Evolutionary conservation across 169 alveolate species (phyloP), one percentile per base, ranked within the genome.

Genomic region (Plasmodium fragile): DNA sequence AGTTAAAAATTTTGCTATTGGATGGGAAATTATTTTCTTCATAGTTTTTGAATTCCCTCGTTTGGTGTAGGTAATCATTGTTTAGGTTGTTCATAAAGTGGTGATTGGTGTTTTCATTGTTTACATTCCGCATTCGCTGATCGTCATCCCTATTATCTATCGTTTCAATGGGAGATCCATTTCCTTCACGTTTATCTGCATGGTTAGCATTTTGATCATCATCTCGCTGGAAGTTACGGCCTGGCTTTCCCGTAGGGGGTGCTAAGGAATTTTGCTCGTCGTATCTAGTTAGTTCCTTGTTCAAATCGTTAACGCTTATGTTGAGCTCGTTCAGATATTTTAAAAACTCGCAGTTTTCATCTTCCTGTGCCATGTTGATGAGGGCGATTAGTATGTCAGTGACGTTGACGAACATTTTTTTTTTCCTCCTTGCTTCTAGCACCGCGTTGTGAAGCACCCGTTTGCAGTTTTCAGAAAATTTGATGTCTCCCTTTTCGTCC

Each of bases 401-500:
- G 30, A 89, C 78, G 32, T 65, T 89, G 10, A 89, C 94, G 81
- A 89, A 78, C 34, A 89, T 78, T 89, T 78, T 89, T 3, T 79
- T 77, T 65, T 78, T 89, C 70, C 52, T 89, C 45, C 53, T 89
- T 43, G 94, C 94, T 77, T 89, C 94, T 53, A 78, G 71, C 65
- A 89, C 81, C 32, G 94, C 94, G 45, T 89, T 89, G 43, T 89
- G 87, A 43, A 89, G 94, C 28, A 78, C 82, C 10, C 70, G 49
- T 49, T 89, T 89, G 55, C 94, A 89, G 72, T 52, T 78, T 18
- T 89, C 75, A 36, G 94, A 89, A 89, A 89, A 89, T 34, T 72
- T 89, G 59, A 89, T 89, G 11, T 89, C 81, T 3, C 45, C 59
- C 32, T 87, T 87, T 18, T n/a, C 30, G 34, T 34, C 41, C 3